A percentile compares a stretch with the other conserved stretches of the same genome.
These are phyloP conservation scores for Lepiota subincarnata DNA, from an alignment of 768 basidiomycete species.

Conservation along the genomic window DNA sequence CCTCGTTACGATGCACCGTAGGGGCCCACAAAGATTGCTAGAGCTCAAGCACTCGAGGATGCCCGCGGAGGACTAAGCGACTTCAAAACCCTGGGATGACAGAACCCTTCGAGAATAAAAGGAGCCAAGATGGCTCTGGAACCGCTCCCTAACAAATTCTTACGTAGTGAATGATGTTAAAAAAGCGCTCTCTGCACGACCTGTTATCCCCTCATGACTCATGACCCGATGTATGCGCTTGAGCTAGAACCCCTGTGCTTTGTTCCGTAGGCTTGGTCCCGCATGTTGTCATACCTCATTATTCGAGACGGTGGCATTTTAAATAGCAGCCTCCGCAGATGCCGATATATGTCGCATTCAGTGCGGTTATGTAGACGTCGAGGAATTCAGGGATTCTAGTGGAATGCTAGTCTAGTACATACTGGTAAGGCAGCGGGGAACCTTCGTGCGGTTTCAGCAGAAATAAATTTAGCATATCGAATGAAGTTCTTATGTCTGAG, in stretches of 20 bases:
- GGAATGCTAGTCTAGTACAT: no score
- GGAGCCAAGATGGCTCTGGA: not conserved
- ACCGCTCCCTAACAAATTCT: not conserved
- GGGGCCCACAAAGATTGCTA: not conserved
- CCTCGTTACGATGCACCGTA: not conserved
- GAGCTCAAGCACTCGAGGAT: not conserved
- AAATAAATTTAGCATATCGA: no score
- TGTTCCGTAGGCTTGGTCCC: no score
- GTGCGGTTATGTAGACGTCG: no score
- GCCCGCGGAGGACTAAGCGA: conserved; percentile 1
- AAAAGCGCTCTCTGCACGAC: not conserved
- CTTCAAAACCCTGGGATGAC: not conserved
- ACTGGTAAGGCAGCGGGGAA: no score
- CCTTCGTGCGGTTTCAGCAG: no score
- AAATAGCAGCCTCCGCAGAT: no score
- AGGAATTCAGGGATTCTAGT: no score
- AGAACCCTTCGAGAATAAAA: not conserved
- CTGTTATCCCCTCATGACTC: conserved; percentile 7
- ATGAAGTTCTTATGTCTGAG: no score
- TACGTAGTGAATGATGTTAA: conserved; percentile 2
- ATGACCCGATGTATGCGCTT: conserved; percentile 3
- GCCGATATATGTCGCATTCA: no score
- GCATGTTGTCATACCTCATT: no score
- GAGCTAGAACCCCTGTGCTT: not conserved
- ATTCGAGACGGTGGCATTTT: no score